These are phyloP conservation scores for Xylaria sp. DNA, from an alignment of 2,329 filamentous ascomycete species.

Conservation along the genomic window DNA sequence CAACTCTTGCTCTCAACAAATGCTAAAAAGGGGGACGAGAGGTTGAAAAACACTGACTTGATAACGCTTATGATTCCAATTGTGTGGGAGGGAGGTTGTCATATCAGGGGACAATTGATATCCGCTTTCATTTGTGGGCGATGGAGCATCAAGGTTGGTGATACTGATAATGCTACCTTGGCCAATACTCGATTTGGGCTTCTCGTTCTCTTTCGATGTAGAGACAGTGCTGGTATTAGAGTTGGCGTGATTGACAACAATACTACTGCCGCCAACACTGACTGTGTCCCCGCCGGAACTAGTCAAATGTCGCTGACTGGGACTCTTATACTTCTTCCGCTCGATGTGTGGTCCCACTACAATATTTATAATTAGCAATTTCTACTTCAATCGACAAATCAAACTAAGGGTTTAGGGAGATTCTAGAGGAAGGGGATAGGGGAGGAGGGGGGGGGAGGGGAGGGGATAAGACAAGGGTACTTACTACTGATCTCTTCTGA, in stretches of 20 bases:
- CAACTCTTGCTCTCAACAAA: neutral
- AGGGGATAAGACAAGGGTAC: neutral
- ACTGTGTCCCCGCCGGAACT: slow-evolving; percentile 65
- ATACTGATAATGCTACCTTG: slow-evolving; percentile 42
- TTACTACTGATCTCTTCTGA: slow-evolving; percentile 77
- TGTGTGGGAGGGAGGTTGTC: slow-evolving; percentile 61
- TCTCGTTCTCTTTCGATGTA: slow-evolving; percentile 5
- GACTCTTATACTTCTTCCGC: slow-evolving; percentile 72
- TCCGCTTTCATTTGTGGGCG: neutral
- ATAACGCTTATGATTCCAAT: slow-evolving; percentile 78
- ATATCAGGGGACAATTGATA: slow-evolving; percentile 3
- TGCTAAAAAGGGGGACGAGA: neutral
- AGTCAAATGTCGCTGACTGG: slow-evolving; percentile 68
- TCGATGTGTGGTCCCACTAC: slow-evolving; percentile 68
- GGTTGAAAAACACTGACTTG: slow-evolving; percentile 7
- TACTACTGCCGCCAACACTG: slow-evolving; percentile 46
- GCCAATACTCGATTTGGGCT: slow-evolving; percentile 33
- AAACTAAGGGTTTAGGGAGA: no score
- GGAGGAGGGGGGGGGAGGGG: neutral
- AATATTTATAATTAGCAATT: slow-evolving; percentile 14
- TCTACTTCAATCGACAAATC: neutral
- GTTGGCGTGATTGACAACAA: slow-evolving; percentile 38
- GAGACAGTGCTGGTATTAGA: neutral
- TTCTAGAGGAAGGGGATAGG: no score
- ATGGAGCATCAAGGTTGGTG: neutral